Conservation (phyloP, 2,329 filamentous ascomycete species). For the Cyphellophora europaea region DNA sequence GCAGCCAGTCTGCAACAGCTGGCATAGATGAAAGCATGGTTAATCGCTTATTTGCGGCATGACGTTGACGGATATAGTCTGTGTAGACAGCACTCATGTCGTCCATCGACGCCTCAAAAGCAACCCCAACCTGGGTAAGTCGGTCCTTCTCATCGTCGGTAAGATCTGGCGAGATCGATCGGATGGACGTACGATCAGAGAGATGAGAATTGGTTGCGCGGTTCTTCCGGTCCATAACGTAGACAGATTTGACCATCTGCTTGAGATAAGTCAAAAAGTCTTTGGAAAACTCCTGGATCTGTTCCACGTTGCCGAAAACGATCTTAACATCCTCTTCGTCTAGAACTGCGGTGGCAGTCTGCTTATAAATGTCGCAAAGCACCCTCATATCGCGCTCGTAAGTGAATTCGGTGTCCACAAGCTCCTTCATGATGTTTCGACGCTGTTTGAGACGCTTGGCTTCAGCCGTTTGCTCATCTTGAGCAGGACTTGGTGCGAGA, state of each 20-base stretch:
- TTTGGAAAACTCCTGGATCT: slow-evolving; percentile 80
- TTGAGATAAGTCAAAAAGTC: slow-evolving; percentile 72
- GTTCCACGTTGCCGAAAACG: slow-evolving; percentile 86
- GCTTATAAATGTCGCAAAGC: slow-evolving; percentile 94
- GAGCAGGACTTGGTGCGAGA: slow-evolving; percentile 4
- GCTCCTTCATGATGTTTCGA: slow-evolving; percentile 76
- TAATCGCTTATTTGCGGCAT: slow-evolving; percentile 54
- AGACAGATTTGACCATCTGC: slow-evolving; percentile 67
- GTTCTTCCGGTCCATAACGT: slow-evolving; percentile 51
- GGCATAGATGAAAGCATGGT: slow-evolving; percentile 46
- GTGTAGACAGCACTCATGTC: slow-evolving; percentile 58
- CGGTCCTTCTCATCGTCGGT: slow-evolving; percentile 48
- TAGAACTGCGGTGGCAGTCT: slow-evolving; percentile 73
- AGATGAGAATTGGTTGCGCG: slow-evolving; percentile 37
- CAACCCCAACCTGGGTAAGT: slow-evolving; percentile 48
- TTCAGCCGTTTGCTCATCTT: slow-evolving; percentile 32
- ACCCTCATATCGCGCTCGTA: slow-evolving; percentile 96
- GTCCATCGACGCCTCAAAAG: slow-evolving; percentile 46
- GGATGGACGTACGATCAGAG: slow-evolving; percentile 19
- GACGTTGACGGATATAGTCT: slow-evolving; percentile 56
- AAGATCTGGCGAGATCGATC: slow-evolving; percentile 21
- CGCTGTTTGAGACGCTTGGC: slow-evolving; percentile 69
- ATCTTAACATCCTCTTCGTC: slow-evolving; percentile 76
- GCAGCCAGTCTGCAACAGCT: slow-evolving; percentile 69
- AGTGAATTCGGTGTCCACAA: slow-evolving; percentile 83